Evolutionary conservation across 179 eudicot species (phyloP).

Genomic region (Pouteria campechiana): DNA sequence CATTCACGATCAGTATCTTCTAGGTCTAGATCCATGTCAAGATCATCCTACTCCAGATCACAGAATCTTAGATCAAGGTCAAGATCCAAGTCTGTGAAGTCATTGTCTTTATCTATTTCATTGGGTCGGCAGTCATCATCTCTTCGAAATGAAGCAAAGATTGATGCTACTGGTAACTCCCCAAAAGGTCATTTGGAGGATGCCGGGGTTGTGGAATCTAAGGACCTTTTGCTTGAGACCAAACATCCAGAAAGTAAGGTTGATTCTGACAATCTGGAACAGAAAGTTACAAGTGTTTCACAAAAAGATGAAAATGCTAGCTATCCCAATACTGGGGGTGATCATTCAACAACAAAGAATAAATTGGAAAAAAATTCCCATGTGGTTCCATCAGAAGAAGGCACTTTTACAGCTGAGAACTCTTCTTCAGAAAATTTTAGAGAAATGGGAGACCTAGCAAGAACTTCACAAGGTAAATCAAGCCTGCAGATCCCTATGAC

Average conservation of each 20-base stretch:
- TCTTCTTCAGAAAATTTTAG: too few relatives aligned
- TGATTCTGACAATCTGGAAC: slow-evolving; percentile 4
- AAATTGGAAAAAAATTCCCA: background rate
- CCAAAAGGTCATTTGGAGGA: slow-evolving; percentile 11
- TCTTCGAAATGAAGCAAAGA: slow-evolving; percentile 15
- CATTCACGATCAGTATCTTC: slow-evolving; percentile 16
- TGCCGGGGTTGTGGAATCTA: slow-evolving; percentile 7
- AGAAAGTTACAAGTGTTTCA: slow-evolving; percentile 2
- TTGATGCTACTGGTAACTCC: too few relatives aligned
- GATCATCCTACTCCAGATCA: slow-evolving; percentile 10
- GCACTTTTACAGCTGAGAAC: background rate
- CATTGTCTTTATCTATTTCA: slow-evolving; percentile 16
- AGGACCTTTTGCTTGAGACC: slow-evolving; percentile 8
- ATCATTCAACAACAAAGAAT: background rate
- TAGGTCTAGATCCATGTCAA: slow-evolving; percentile 15
- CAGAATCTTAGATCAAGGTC: slow-evolving; percentile 13
- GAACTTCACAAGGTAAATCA: too few relatives aligned
- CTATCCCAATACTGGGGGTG: background rate
- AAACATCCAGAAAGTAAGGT: slow-evolving; percentile 9
- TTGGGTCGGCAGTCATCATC: slow-evolving; percentile 12
- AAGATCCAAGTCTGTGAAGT: slow-evolving; percentile 26
- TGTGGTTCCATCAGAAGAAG: background rate
- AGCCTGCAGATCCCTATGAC: slow-evolving; percentile 5
- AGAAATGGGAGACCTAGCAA: too few relatives aligned
- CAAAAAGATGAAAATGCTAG: slow-evolving; percentile 4